Conservation (phyloP, 768 basidiomycete species). For the Galerina sulciceps region DNA sequence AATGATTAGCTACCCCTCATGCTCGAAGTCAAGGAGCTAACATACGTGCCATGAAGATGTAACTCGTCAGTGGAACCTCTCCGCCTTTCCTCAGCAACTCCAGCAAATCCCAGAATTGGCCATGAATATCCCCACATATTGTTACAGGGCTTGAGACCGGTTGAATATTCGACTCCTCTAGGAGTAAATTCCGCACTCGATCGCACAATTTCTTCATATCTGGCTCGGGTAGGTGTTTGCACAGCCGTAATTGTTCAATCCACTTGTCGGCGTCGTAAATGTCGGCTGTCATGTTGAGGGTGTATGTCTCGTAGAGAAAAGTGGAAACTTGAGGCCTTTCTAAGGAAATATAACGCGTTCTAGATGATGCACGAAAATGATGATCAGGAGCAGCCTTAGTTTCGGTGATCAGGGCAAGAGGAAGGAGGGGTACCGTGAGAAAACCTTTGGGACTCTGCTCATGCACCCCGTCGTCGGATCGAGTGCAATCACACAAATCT, state of each 20-base stretch:
- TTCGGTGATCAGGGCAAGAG: neutral
- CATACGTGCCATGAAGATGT: conserved; percentile 94
- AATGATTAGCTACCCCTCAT: conserved; percentile 27
- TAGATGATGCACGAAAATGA: neutral
- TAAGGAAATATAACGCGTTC: neutral
- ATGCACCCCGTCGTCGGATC: too few relatives aligned
- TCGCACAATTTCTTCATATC: conserved; percentile 96
- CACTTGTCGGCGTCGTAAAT: conserved; percentile 66
- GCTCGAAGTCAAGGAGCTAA: conserved; percentile 29
- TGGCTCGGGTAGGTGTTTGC: conserved; percentile 85
- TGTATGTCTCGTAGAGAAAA: neutral
- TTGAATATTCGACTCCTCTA: conserved; percentile 98
- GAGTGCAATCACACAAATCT: too few relatives aligned
- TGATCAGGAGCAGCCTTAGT: neutral
- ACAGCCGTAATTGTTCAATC: conserved; percentile 86
- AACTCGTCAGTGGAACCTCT: conserved; percentile 84
- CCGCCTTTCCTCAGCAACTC: conserved; percentile 90
- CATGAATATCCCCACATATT: conserved; percentile 95
- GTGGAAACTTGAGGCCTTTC: neutral
- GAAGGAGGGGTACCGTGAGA: conserved; percentile 14
- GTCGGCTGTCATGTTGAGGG: conserved; percentile 1
- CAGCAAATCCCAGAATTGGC: conserved; percentile 96
- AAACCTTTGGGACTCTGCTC: conserved; percentile 1
- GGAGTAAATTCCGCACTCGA: conserved; percentile 83
- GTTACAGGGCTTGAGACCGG: conserved; percentile 94